A percentile compares a stretch with the other conserved stretches of the same genome.
phyloP scores from a whole-genome alignment of 2,329 filamentous ascomycete species.

The Gaeumannomyces tritici region DNA sequence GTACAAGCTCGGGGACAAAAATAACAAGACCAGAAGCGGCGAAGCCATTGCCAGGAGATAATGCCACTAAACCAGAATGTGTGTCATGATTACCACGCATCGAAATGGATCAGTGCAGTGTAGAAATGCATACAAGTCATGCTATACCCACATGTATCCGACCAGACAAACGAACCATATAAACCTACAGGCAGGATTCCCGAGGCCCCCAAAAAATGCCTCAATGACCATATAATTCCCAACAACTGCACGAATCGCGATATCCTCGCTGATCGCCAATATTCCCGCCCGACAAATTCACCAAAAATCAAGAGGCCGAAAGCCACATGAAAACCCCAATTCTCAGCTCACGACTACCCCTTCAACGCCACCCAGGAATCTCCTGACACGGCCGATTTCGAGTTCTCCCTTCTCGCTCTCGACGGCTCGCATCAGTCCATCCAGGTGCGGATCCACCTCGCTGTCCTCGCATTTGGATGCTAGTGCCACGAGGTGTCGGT shows the following conservation, averaged over 20 bases:
- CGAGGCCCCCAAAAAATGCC: not conserved
- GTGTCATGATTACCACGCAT: not conserved
- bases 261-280: not conserved
- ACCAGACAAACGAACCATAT: not conserved
- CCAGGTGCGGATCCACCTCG: conserved; percentile 72
- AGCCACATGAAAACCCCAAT: not conserved
- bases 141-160: not conserved
- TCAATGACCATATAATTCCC: not conserved
- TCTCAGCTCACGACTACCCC: conserved; percentile 27
- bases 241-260: not conserved
- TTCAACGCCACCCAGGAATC: conserved; percentile 74
- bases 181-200: not conserved
- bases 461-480: conserved; percentile 73
- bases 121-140: not conserved
- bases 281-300: not conserved
- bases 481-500: conserved; percentile 76
- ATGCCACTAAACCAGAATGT: not conserved
- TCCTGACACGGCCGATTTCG: conserved; percentile 65
- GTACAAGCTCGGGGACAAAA: too few species aligned
- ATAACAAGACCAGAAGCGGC: too few species aligned
- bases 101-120: not conserved
- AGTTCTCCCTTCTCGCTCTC: conserved; percentile 75
- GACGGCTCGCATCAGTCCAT: conserved; percentile 73
- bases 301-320: not conserved
- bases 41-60: not conserved